Conservation (phyloP, 2,329 filamentous ascomycete species). For the Pseudovirgaria hyperparasitica region DNA sequence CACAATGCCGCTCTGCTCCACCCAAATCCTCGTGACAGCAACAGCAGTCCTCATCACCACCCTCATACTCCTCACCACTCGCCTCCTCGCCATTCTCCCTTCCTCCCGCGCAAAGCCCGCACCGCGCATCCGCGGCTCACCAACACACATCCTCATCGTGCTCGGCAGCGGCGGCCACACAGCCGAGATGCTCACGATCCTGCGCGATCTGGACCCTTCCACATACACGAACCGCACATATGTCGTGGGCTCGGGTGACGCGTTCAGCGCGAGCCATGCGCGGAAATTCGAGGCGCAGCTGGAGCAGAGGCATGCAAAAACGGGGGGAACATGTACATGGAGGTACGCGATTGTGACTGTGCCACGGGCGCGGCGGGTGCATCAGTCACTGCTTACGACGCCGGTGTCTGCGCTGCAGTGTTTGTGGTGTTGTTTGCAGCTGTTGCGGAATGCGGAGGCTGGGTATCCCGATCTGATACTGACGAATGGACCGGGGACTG, state of each 20-base stretch:
- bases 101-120: constrained; percentile 20
- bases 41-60: constrained; percentile 21
- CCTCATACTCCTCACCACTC: constrained; percentile 21
- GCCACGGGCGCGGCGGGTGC: constrained; percentile 65
- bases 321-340: constrained; percentile 4
- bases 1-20: constrained; percentile 8
- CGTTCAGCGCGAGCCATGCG: constrained; percentile 52
- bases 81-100: constrained; percentile 28
- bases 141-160: constrained; percentile 60
- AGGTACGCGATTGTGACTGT: constrained; percentile 56
- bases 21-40: constrained; percentile 15
- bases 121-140: constrained; percentile 16
- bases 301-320: constrained; percentile 8
- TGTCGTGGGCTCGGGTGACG: constrained; percentile 65
- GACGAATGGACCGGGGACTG: constrained; percentile 81
- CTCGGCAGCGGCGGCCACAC: constrained; percentile 92
- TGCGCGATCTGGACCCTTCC: constrained; percentile 41
- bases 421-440: constrained; percentile 47
- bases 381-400: constrained; percentile 65
- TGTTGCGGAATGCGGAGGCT: constrained; percentile 32
- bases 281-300: constrained; percentile 46
- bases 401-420: constrained; percentile 56
- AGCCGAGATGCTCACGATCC: constrained; percentile 82
- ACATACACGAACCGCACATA: constrained; percentile 60
- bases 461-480: constrained; percentile 62